Evolutionary conservation across 352 stramenopile genomes (phyloP).

Genomic region (Phytophthora sp.): DNA sequence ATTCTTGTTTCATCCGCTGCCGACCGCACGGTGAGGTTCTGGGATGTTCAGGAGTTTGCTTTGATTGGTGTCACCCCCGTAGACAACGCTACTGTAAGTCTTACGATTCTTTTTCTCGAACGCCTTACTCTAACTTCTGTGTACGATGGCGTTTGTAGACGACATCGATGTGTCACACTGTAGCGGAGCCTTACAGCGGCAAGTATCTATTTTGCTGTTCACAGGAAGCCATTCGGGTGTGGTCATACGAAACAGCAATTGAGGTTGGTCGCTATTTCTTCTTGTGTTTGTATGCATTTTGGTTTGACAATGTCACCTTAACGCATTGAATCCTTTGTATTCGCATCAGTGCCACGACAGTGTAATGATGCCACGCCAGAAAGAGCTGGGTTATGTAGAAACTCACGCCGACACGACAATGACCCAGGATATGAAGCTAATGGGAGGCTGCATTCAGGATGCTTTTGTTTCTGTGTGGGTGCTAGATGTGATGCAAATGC

Average conservation of each 20-base stretch:
- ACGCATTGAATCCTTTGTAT: neutral
- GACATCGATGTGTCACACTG: slow-evolving; percentile 82
- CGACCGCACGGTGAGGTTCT: slow-evolving; percentile 85
- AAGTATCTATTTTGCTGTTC: slow-evolving; percentile 85
- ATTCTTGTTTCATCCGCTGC: slow-evolving; percentile 81
- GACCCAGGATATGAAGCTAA: slow-evolving; percentile 84
- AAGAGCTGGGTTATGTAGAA: slow-evolving; percentile 61
- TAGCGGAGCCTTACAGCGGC: slow-evolving; percentile 75
- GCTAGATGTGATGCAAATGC: slow-evolving; percentile 75
- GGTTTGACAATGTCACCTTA: neutral
- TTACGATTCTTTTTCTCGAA: neutral
- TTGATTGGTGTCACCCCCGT: slow-evolving; percentile 82
- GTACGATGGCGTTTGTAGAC: slow-evolving; percentile 43
- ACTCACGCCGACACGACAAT: slow-evolving; percentile 76
- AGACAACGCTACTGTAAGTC: slow-evolving; percentile 70
- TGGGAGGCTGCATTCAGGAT: slow-evolving; percentile 81
- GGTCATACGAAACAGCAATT: slow-evolving; percentile 86
- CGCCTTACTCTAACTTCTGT: neutral
- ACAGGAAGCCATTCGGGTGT: slow-evolving; percentile 76
- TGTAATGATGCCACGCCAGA: slow-evolving; percentile 58
- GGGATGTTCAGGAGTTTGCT: slow-evolving; percentile 86
- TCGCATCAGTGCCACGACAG: slow-evolving; percentile 83
- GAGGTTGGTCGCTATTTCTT: slow-evolving; percentile 40
- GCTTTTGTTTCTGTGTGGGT: slow-evolving; percentile 86
- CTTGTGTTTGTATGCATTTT: neutral